Percentiles rank a stretch among this genome's conserved stretches.
phyloP scores from a whole-genome alignment of 1,284 basidiomycete species.

The Lignosus rhinocerotis region DNA sequence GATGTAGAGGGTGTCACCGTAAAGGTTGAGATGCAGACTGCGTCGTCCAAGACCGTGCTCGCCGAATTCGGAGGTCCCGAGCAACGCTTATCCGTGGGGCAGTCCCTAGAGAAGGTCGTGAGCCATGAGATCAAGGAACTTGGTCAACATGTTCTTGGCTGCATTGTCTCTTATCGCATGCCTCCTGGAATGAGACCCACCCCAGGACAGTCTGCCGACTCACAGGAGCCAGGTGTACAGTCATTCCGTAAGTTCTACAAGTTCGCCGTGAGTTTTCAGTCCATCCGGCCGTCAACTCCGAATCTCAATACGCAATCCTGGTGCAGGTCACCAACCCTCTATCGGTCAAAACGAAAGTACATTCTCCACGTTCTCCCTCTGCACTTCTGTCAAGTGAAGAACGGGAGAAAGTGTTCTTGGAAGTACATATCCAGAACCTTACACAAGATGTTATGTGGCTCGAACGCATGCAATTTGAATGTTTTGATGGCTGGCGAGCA shows the following conservation, averaged over 20 bases:
- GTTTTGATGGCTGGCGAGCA: slow-evolving; percentile 68
- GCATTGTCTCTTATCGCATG: slow-evolving; percentile 69
- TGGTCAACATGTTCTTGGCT: slow-evolving; percentile 79
- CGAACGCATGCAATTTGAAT: slow-evolving; percentile 72
- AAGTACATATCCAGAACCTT: slow-evolving; percentile 86
- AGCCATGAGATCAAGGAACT: slow-evolving; percentile 83
- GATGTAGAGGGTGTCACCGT: slow-evolving; percentile 60
- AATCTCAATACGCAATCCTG: neutral
- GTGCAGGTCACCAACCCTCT: slow-evolving; percentile 66
- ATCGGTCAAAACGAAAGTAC: slow-evolving; percentile 89
- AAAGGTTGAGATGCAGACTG: slow-evolving; percentile 78
- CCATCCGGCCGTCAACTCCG: neutral
- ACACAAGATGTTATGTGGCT: slow-evolving; percentile 78
- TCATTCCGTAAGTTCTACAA: slow-evolving; percentile 88
- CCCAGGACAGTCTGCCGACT: slow-evolving; percentile 45
- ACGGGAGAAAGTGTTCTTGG: slow-evolving; percentile 81
- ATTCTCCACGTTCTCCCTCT: slow-evolving; percentile 69
- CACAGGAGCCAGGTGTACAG: slow-evolving; percentile 59
- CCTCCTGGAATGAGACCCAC: slow-evolving; percentile 55
- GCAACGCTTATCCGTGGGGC: slow-evolving; percentile 47
- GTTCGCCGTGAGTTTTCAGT: slow-evolving; percentile 64
- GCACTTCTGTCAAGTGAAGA: slow-evolving; percentile 61
- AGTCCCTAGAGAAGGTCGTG: slow-evolving; percentile 65
- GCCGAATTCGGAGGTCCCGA: slow-evolving; percentile 61
- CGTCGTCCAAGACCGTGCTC: slow-evolving; percentile 59